A percentile compares a stretch with the other conserved stretches of the same genome.
Conservation (phyloP, 1,284 basidiomycete genomes). For the Hemileia vastatrix region DNA sequence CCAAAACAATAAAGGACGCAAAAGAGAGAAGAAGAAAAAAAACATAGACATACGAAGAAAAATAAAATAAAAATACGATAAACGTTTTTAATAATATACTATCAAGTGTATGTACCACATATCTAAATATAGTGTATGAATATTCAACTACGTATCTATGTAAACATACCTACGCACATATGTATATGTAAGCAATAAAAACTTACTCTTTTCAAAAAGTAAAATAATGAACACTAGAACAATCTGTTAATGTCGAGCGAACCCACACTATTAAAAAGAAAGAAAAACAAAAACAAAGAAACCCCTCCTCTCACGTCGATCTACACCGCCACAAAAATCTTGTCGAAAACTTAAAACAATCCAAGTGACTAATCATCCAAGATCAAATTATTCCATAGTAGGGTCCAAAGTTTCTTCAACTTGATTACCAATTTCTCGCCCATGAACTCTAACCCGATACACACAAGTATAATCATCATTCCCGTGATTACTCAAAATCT, state of each 20-base stretch:
- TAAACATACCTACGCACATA: neutral
- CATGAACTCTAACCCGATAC: conserved; percentile 63
- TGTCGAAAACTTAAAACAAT: neutral
- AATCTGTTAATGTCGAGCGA: too few species aligned
- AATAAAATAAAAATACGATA: too few species aligned
- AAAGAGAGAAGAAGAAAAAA: neutral
- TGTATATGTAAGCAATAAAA: neutral
- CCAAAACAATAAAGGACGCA: neutral
- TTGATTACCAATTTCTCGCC: conserved; percentile 10
- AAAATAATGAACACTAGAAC: neutral
- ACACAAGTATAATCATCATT: conserved; percentile 71
- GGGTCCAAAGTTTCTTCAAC: neutral
- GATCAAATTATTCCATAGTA: neutral
- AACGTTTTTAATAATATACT: too few species aligned
- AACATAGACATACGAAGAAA: neutral
- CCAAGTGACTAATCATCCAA: neutral
- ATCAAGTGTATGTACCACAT: too few species aligned
- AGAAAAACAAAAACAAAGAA: neutral
- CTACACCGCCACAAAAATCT: neutral
- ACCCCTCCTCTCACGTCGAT: neutral
- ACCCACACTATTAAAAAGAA: neutral
- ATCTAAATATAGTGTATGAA: too few species aligned
- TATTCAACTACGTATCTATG: neutral
- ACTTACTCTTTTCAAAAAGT: too few species aligned
- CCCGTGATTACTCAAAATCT: conserved; percentile 78